phyloP scores from a whole-genome alignment of 495 filamentous ascomycete genomes.

The Delitschia confertaspora region DNA sequence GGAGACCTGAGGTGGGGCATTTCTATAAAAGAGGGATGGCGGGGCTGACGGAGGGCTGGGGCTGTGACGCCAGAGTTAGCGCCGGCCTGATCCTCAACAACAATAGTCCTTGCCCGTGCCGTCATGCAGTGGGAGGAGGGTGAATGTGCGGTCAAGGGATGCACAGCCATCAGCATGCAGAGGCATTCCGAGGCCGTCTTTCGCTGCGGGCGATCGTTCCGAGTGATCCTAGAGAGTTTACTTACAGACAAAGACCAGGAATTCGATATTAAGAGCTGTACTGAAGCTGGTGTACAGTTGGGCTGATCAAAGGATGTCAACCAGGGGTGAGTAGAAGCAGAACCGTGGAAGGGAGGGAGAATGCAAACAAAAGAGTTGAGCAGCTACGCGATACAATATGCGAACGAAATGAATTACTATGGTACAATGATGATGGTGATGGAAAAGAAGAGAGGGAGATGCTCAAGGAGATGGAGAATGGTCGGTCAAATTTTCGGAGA shows the following conservation, averaged over 20 bases:
- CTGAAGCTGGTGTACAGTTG: slow-evolving; percentile 10
- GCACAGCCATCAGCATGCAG: slow-evolving; percentile 9
- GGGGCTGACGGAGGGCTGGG: too few species aligned
- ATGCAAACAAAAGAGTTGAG: too few species aligned
- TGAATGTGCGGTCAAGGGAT: not conserved
- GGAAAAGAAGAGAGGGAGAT: slow-evolving; percentile 8
- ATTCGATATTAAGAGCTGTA: slow-evolving; percentile 1
- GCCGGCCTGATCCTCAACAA: slow-evolving; percentile 10
- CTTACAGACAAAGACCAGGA: slow-evolving; percentile 5
- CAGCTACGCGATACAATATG: slow-evolving; percentile 26
- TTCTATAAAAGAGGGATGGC: too few species aligned
- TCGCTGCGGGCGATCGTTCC: slow-evolving; percentile 8
- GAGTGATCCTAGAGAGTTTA: too few species aligned
- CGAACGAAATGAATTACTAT: slow-evolving; percentile 12
- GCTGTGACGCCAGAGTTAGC: slow-evolving; percentile 4
- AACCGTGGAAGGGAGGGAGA: not conserved
- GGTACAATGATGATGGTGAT: slow-evolving; percentile 10
- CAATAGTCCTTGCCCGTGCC: not conserved
- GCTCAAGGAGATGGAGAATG: slow-evolving; percentile 3
- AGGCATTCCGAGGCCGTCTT: slow-evolving; percentile 13
- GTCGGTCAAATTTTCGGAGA: slow-evolving; percentile 6
- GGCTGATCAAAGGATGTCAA: not conserved
- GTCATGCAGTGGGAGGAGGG: slow-evolving; percentile 3
- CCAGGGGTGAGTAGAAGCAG: not conserved
- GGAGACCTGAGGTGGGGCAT: slow-evolving; percentile 25